These are phyloP conservation scores for Backusella morwellensis DNA, from an alignment of 192 early-diverging fungal species.

Conservation along the genomic window DNA sequence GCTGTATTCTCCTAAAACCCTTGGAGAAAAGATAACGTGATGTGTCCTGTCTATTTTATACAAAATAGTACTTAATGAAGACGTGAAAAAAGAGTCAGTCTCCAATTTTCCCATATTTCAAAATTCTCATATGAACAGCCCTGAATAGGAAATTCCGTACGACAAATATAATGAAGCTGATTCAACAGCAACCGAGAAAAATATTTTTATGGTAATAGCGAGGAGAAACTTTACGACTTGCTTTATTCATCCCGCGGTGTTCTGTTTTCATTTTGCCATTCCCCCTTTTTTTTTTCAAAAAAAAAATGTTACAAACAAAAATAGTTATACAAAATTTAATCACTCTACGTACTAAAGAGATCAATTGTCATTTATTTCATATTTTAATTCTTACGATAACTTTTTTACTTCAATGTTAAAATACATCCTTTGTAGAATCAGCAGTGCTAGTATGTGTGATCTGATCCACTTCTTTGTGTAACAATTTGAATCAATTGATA, in stretches of 20 bases:
- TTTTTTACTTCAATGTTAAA: background rate
- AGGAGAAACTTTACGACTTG: background rate
- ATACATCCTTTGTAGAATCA: background rate
- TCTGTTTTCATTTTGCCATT: background rate
- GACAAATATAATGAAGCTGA: background rate
- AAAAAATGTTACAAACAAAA: background rate
- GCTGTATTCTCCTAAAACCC: conserved; percentile 3
- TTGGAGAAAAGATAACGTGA: background rate
- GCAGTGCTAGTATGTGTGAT: background rate
- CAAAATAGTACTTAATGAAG: background rate
- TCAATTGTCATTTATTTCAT: background rate
- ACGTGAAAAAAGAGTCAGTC: conserved; percentile 7
- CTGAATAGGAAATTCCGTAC: background rate
- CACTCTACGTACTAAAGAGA: background rate
- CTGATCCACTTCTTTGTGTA: background rate
- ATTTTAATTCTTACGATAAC: background rate
- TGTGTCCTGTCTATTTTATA: background rate
- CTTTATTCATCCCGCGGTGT: background rate
- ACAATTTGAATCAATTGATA: background rate
- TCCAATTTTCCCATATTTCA: background rate
- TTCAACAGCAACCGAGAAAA: background rate
- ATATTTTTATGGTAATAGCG: background rate
- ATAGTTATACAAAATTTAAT: background rate
- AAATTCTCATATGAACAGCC: conserved; percentile 5
- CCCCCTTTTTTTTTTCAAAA: background rate